These are phyloP conservation scores for Lasiodiplodia theobromae DNA, from an alignment of 2,329 filamentous ascomycete genomes.

Conservation along the genomic window DNA sequence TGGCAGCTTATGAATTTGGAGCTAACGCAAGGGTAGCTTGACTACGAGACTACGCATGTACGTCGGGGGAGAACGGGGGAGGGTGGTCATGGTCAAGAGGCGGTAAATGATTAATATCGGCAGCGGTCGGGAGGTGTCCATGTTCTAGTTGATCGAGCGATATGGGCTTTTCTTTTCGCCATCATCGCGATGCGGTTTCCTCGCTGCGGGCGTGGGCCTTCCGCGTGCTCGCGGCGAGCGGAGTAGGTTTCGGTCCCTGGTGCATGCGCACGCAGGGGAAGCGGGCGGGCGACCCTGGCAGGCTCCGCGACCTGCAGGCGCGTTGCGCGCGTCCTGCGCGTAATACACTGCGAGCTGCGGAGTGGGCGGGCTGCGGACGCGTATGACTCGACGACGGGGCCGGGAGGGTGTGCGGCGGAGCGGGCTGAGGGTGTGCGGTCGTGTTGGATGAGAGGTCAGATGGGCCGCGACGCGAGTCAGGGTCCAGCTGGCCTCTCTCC, in stretches of 20 bases:
- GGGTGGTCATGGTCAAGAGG: not conserved
- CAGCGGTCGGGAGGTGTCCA: not conserved
- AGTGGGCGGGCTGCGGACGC: not conserved
- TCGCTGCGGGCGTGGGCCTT: not conserved
- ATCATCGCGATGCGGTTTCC: not conserved
- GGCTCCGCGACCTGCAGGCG: not conserved
- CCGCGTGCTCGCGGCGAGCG: not conserved
- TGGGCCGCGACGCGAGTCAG: conserved; percentile 17
- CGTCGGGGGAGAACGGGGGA: not conserved
- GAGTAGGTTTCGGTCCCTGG: not conserved
- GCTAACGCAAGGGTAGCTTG: conserved; percentile 1
- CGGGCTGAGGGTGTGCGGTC: conserved; percentile 6
- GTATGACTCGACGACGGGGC: not conserved
- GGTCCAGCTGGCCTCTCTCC: conserved; percentile 1
- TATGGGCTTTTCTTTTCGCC: not conserved
- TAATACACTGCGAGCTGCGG: conserved; percentile 1
- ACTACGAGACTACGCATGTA: not conserved
- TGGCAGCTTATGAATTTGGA: conserved; percentile 15
- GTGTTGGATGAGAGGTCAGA: conserved; percentile 26
- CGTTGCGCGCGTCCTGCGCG: conserved; percentile 27
- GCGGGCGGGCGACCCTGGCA: not conserved
- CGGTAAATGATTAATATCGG: not conserved
- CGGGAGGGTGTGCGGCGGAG: not conserved
- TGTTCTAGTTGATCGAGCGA: conserved; percentile 17
- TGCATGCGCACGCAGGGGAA: conserved; percentile 1